Evolutionary conservation across 2,329 filamentous ascomycete species (phyloP).

Genomic region (Plectosphaerella sp.): DNA sequence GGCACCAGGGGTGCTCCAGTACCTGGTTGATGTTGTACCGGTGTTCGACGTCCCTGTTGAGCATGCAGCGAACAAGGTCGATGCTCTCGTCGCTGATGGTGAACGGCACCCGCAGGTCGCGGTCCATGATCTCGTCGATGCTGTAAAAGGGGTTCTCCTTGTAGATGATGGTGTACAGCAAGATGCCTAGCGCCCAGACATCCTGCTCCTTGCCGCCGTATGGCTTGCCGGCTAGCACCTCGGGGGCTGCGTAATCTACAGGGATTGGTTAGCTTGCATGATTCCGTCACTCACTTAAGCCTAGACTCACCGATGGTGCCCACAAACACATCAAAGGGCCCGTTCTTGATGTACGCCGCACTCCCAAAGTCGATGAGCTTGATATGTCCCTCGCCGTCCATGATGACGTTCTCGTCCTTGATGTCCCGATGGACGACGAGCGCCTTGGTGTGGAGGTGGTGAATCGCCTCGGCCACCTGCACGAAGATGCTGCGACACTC

Average conservation of each 20-base stretch:
- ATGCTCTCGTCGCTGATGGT: conserved; percentile 88
- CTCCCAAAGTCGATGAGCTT: conserved; percentile 98
- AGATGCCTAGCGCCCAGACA: conserved; percentile 94
- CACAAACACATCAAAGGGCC: conserved; percentile 97
- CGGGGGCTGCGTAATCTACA: conserved; percentile 94
- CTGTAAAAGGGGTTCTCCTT: conserved; percentile 99
- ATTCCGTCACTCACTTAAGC: too few species aligned
- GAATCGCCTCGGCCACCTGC: conserved; percentile 84
- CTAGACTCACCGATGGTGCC: conserved; percentile 90
- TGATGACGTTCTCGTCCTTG: conserved; percentile 96
- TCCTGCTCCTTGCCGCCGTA: conserved; percentile 97
- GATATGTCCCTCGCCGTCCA: conserved; percentile 92
- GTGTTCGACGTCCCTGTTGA: conserved; percentile 80
- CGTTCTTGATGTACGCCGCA: conserved; percentile 96
- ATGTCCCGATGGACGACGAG: conserved; percentile 95
- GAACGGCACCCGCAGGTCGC: conserved; percentile 86
- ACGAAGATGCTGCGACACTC: conserved; percentile 94
- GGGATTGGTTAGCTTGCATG: conserved; percentile 8
- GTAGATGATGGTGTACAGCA: conserved; percentile 98
- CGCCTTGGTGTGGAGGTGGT: conserved; percentile 87
- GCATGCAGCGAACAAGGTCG: conserved; percentile 85
- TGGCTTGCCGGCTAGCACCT: conserved; percentile 86
- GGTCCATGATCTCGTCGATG: conserved; percentile 98
- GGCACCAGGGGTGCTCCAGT: conserved; percentile 80
- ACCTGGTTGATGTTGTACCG: conserved; percentile 86